phyloP scores from a whole-genome alignment of 805 yeast species.

The Metschnikowia vanudenii region DNA sequence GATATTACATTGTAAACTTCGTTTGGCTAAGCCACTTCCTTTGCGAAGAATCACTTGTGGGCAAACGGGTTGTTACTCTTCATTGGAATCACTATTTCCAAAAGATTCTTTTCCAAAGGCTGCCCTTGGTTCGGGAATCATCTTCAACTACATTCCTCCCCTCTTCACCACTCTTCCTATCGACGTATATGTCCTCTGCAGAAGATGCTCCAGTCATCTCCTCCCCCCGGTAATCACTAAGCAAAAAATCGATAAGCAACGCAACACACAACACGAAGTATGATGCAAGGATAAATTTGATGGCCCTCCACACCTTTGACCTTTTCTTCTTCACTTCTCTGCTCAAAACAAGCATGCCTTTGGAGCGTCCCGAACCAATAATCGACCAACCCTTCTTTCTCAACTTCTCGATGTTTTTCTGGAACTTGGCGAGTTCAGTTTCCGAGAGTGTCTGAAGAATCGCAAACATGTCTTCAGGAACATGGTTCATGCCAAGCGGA shows the following conservation, averaged over 20 bases:
- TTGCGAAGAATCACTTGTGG: too few relatives aligned
- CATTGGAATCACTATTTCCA: slow-evolving; percentile 5
- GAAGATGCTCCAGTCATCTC: too few relatives aligned
- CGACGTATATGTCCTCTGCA: too few relatives aligned
- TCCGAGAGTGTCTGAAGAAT: slow-evolving; percentile 39
- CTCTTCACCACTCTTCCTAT: too few relatives aligned
- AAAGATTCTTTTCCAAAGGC: slow-evolving; percentile 3
- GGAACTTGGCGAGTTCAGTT: slow-evolving; percentile 31
- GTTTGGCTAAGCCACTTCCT: too few relatives aligned
- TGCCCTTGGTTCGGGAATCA: not conserved
- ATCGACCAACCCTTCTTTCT: slow-evolving; percentile 51
- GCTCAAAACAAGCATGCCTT: slow-evolving; percentile 19
- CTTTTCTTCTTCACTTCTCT: slow-evolving; percentile 1
- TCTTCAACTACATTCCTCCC: not conserved
- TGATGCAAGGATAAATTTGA: not conserved
- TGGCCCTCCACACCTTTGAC: slow-evolving; percentile 18
- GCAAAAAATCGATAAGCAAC: too few relatives aligned
- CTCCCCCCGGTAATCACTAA: too few relatives aligned
- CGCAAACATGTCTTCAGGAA: slow-evolving; percentile 41
- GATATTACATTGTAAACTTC: too few relatives aligned
- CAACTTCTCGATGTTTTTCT: slow-evolving; percentile 39
- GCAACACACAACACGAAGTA: too few relatives aligned
- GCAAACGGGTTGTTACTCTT: too few relatives aligned
- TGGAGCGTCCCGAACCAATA: slow-evolving; percentile 46
- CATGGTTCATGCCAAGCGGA: slow-evolving; percentile 39